These are phyloP conservation scores for Trichosporon coremiiforme DNA, from an alignment of 1,284 basidiomycete species.

Conservation along the genomic window DNA sequence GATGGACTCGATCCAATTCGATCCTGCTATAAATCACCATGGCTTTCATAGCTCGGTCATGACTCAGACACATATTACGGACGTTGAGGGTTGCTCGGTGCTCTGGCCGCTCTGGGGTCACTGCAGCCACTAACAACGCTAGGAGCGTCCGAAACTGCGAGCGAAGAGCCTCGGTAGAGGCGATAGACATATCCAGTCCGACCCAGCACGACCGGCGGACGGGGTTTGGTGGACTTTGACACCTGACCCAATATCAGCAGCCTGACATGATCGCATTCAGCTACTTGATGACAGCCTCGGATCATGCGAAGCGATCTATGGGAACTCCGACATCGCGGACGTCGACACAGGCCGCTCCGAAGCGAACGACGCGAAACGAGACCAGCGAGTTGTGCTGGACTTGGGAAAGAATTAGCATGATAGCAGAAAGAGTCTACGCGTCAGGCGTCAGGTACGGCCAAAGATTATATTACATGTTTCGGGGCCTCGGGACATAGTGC, in stretches of 20 bases:
- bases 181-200: background rate
- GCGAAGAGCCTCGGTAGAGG: background rate
- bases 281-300: background rate
- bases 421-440: background rate
- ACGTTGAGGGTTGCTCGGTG: background rate
- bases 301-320: background rate
- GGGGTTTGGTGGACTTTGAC: background rate
- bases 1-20: background rate
- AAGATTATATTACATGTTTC: slow-evolving; percentile 7
- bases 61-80: background rate
- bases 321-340: background rate
- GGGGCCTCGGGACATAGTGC: slow-evolving; percentile 10
- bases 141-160: background rate
- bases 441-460: background rate
- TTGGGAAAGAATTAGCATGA: background rate
- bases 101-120: background rate
- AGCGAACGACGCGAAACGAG: background rate
- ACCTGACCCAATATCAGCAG: background rate
- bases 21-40: background rate
- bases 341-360: background rate
- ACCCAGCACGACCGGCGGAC: background rate
- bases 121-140: background rate
- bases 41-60: background rate
- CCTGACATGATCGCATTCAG: background rate
- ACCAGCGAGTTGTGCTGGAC: background rate